phyloP scores from a whole-genome alignment of 2,329 filamentous ascomycete genomes.

The Pyricularia sp. region DNA sequence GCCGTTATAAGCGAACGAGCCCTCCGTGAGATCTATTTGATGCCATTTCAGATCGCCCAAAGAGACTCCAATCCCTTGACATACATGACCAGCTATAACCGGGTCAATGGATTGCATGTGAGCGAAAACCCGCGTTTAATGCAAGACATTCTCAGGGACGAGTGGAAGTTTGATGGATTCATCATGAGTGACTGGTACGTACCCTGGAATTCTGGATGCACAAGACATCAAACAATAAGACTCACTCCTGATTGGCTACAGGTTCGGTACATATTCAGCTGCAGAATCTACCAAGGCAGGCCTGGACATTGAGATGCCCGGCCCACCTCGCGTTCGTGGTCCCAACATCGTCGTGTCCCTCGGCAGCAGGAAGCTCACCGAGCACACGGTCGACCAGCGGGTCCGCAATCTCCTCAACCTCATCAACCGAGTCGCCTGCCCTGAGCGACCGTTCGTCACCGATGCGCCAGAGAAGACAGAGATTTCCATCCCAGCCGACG shows the following conservation, averaged over 20 bases:
- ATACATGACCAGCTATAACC: slow-evolving; percentile 30
- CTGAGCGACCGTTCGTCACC: slow-evolving; percentile 1
- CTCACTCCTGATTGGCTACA: neutral
- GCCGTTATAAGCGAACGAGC: slow-evolving; percentile 26
- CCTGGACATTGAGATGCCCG: slow-evolving; percentile 21
- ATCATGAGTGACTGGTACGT: slow-evolving; percentile 30
- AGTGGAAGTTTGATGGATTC: slow-evolving; percentile 27
- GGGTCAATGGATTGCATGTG: slow-evolving; percentile 27
- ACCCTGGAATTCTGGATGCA: neutral
- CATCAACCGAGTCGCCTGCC: slow-evolving; percentile 8
- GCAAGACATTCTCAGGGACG: slow-evolving; percentile 23
- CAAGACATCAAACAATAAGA: neutral
- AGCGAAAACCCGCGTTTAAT: slow-evolving; percentile 25
- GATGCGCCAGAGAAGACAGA: slow-evolving; percentile 2
- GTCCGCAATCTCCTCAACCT: slow-evolving; percentile 17
- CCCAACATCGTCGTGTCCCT: slow-evolving; percentile 15
- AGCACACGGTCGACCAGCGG: slow-evolving; percentile 17
- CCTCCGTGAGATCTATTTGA: slow-evolving; percentile 28
- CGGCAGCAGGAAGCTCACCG: slow-evolving; percentile 15
- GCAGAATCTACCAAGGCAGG: slow-evolving; percentile 15
- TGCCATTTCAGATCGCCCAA: slow-evolving; percentile 28
- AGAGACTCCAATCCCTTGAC: slow-evolving; percentile 22
- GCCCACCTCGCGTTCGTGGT: slow-evolving; percentile 17
- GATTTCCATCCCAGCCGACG: neutral
- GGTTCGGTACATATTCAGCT: slow-evolving; percentile 17